A percentile compares a stretch with the other conserved stretches of the same genome.
Conservation (phyloP, 129 eudicot species). For the Lactuca sativa region DNA sequence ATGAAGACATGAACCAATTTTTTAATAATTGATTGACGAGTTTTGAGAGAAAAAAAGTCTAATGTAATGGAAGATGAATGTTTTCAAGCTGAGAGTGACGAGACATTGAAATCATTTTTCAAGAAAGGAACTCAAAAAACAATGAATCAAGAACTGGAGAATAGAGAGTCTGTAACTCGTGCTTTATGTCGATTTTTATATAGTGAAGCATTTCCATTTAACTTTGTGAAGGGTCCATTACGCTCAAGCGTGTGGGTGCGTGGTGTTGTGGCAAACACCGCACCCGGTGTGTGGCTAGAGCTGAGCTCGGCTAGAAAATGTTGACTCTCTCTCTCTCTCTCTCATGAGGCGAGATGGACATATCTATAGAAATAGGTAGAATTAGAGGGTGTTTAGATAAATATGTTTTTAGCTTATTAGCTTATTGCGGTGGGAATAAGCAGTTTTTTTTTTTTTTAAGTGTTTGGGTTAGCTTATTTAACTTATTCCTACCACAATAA, state of each 20-base stretch:
- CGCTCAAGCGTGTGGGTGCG: neutral
- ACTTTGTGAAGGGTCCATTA: too few relatives aligned
- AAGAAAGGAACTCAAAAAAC: neutral
- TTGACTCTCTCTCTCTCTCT: neutral
- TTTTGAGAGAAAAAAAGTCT: neutral
- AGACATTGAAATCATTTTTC: neutral
- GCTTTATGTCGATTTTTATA: conserved; percentile 1
- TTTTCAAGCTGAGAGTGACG: conserved; percentile 1
- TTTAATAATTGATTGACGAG: neutral
- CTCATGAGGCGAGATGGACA: conserved; percentile 1
- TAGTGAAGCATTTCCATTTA: too few relatives aligned
- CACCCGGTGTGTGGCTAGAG: too few relatives aligned
- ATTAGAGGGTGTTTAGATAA: too few relatives aligned
- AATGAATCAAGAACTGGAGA: neutral
- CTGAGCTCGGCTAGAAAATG: too few relatives aligned
- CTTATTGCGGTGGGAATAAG: too few relatives aligned
- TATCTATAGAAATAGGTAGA: conserved; percentile 1
- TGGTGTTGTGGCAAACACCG: too few relatives aligned
- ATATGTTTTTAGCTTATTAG: too few relatives aligned
- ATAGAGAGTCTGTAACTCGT: neutral
- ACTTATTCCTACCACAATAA: too few relatives aligned
- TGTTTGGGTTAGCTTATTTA: too few relatives aligned
- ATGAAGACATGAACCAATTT: too few relatives aligned
- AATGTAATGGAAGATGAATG: neutral
- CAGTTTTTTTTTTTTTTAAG: too few relatives aligned